Evolutionary conservation across 2,329 filamentous ascomycete genomes (phyloP).

Genomic region (Venturia effusa): DNA sequence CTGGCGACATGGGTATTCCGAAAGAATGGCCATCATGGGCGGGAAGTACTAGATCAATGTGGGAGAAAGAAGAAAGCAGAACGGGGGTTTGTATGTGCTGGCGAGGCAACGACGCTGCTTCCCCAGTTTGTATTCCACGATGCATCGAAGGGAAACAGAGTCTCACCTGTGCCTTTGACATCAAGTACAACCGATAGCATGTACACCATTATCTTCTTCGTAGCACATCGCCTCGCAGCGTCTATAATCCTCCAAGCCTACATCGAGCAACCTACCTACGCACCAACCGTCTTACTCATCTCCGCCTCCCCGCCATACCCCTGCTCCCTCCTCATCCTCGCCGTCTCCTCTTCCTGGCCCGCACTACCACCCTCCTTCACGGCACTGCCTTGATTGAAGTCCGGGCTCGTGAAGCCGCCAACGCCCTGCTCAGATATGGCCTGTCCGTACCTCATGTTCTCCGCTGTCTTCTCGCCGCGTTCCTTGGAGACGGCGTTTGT

Average conservation of each 20-base stretch:
- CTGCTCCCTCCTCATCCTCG: constrained; percentile 32
- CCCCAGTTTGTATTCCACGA: too few relatives aligned
- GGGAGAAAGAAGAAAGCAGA: too few relatives aligned
- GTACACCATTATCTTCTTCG: too few relatives aligned
- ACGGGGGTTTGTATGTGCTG: too few relatives aligned
- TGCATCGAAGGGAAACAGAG: too few relatives aligned
- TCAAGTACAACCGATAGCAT: too few relatives aligned
- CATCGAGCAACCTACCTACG: constrained; percentile 19
- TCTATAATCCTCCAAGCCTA: neutral
- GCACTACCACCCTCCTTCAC: constrained; percentile 28
- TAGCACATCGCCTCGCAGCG: too few relatives aligned
- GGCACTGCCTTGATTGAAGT: constrained; percentile 30
- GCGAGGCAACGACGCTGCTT: too few relatives aligned
- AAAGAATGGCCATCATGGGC: too few relatives aligned
- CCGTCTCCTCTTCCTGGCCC: constrained; percentile 22
- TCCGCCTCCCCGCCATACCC: constrained; percentile 40
- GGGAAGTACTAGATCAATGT: too few relatives aligned
- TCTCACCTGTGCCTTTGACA: too few relatives aligned
- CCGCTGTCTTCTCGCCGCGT: constrained; percentile 35
- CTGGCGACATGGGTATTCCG: too few relatives aligned
- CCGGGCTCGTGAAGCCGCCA: constrained; percentile 22
- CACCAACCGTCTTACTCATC: constrained; percentile 40
- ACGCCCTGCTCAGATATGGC: constrained; percentile 44
- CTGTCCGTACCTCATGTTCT: constrained; percentile 46
- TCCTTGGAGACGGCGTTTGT: constrained; percentile 18